Evolutionary conservation across 2,329 filamentous ascomycete genomes (phyloP), one percentile per base, ranked within the genome.

Genomic region (Curvularia spicifera): DNA sequence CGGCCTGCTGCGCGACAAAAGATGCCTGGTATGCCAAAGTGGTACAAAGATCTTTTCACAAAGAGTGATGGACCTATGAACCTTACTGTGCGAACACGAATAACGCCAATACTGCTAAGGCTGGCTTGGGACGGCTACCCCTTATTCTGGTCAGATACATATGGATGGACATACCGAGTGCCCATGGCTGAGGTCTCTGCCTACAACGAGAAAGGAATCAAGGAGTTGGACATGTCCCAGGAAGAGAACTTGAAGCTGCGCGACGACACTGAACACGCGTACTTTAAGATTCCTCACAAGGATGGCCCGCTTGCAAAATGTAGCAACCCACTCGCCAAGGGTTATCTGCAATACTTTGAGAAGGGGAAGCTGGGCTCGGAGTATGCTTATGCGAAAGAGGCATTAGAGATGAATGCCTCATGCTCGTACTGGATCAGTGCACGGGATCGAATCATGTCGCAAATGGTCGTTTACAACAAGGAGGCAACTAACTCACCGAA

Each of bases 361-460:
- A 91, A 90, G 35, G 94, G 93, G 0, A 91, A 85, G 0, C 80
- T 99, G 3, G 91, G 91, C 0, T 98, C 94, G 0, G 90, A 97
- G 75, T 98, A 90, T 70, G 76, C 87, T 0, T 94, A 97, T 70
- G 95, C 95, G 0, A 98, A 96, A 72, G 93, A 97, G 75, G 95
- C 96, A 0, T 81, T 99, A 43, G 91, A 98, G 68, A 99, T 99
- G 95, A 99, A 99, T 69, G 93, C 95, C 0, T 97, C 93, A 0
- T 99, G 96, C 74, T 98, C 94, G 0, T 99, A 99, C 78, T 99
- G 96, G 95, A 98, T 99, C 68, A 97, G 92, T 70, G 93, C 95
- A 15, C 86, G 95, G 61, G 92, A 97, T 71, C 84, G 95, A 49
- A 99, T 99, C 77, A 94, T 82, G 83, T 91, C 89, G n/a, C 95